phyloP scores from a whole-genome alignment of 2,329 filamentous ascomycete species.

The Xylogone sp. region DNA sequence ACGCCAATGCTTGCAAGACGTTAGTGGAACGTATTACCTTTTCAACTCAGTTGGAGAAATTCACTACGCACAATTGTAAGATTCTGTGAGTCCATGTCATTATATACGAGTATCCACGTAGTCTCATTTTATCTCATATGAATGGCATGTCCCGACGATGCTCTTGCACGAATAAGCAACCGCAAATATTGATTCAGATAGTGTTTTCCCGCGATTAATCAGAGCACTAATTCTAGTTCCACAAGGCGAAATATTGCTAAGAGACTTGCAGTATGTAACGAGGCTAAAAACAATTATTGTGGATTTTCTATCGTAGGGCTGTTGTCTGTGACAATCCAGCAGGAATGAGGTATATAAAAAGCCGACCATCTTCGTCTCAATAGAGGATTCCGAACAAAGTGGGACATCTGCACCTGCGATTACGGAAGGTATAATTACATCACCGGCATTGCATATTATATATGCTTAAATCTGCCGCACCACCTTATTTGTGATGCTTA shows the following conservation, averaged over 20 bases:
- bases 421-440: no score
- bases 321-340: not conserved
- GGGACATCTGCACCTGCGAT: no score
- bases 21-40: not conserved
- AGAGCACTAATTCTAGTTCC: slow-evolving; percentile 35
- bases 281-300: not conserved
- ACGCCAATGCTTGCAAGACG: slow-evolving; percentile 45
- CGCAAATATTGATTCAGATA: slow-evolving; percentile 11
- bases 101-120: slow-evolving; percentile 47
- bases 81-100: slow-evolving; percentile 43
- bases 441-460: no score
- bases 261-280: slow-evolving; percentile 43
- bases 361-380: not conserved
- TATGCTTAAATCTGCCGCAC: no score
- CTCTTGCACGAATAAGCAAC: not conserved
- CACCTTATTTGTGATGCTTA: no score
- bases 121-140: slow-evolving; percentile 35
- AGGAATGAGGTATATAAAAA: not conserved
- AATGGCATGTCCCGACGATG: slow-evolving; percentile 31
- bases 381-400: not conserved
- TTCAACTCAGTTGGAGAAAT: not conserved
- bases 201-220: slow-evolving; percentile 38
- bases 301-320: not conserved
- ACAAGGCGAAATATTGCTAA: slow-evolving; percentile 38
- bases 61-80: slow-evolving; percentile 39